A percentile compares a stretch with the other conserved stretches of the same genome.
These are phyloP conservation scores for Rutstroemia sp. DNA, from an alignment of 2,329 filamentous ascomycete species.

Conservation along the genomic window DNA sequence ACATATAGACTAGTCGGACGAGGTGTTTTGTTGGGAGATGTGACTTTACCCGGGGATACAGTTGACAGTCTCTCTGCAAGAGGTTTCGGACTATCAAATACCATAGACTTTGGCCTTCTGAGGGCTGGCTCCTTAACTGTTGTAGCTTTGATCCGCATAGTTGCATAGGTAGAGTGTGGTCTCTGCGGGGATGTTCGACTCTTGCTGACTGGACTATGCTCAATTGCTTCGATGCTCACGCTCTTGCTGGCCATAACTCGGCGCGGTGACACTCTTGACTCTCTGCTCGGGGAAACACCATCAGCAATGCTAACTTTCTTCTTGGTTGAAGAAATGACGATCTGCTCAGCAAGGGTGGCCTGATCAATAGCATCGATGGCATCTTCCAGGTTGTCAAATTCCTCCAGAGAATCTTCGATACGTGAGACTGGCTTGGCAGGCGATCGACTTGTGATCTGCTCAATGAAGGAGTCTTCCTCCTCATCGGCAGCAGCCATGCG, in stretches of 20 bases:
- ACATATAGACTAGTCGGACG: slow-evolving; percentile 36
- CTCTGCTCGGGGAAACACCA: not conserved
- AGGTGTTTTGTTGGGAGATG: not conserved
- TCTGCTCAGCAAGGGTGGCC: slow-evolving; percentile 21
- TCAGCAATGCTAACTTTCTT: not conserved
- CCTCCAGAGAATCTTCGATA: slow-evolving; percentile 58
- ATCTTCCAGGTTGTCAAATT: slow-evolving; percentile 54
- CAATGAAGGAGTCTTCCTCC: slow-evolving; percentile 31
- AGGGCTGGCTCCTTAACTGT: slow-evolving; percentile 16
- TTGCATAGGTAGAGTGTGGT: slow-evolving; percentile 32
- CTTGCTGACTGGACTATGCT: not conserved
- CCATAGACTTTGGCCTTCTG: slow-evolving; percentile 25
- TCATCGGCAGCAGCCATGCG: slow-evolving; percentile 5
- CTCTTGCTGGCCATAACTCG: not conserved
- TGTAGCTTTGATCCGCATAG: slow-evolving; percentile 36
- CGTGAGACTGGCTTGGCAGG: slow-evolving; percentile 35
- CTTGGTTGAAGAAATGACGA: slow-evolving; percentile 10
- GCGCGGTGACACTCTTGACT: not conserved
- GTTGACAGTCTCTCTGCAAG: slow-evolving; percentile 25
- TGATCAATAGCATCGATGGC: slow-evolving; percentile 41
- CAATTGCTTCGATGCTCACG: not conserved
- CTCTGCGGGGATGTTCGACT: slow-evolving; percentile 22
- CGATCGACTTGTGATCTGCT: slow-evolving; percentile 31
- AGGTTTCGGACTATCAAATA: slow-evolving; percentile 10
- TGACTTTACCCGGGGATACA: slow-evolving; percentile 17